Conservation (phyloP, 2,329 filamentous ascomycete species). For the Penicillium vulpinum region DNA sequence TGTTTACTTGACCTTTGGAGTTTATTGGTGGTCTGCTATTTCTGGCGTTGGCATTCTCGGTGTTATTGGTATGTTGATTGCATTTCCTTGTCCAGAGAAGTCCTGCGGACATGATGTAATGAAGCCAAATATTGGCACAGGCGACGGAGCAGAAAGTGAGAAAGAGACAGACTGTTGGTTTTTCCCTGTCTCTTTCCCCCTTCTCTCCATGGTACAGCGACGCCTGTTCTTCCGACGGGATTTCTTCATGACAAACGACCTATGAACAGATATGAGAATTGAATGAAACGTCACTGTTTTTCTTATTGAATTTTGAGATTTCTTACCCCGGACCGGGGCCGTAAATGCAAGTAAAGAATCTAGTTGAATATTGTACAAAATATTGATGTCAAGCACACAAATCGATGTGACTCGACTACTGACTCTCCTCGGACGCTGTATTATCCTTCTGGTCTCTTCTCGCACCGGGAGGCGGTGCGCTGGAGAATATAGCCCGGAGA, state of each 20-base stretch:
- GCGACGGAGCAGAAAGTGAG: slow-evolving; percentile 12
- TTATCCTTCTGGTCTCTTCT: slow-evolving; percentile 22
- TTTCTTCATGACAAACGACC: slow-evolving; percentile 24
- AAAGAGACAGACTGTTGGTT: not conserved
- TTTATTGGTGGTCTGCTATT: slow-evolving; percentile 11
- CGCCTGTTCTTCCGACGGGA: slow-evolving; percentile 20
- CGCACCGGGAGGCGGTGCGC: slow-evolving; percentile 32
- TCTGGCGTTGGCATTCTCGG: slow-evolving; percentile 26
- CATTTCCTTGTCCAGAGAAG: slow-evolving; percentile 16
- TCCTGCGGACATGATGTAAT: slow-evolving; percentile 24
- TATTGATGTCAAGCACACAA: not conserved
- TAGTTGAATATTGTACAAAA: slow-evolving; percentile 7
- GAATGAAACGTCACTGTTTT: slow-evolving; percentile 15
- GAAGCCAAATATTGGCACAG: slow-evolving; percentile 23
- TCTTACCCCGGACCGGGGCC: not conserved
- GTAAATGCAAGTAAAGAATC: slow-evolving; percentile 4
- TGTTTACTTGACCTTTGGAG: slow-evolving; percentile 12
- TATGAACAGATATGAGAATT: slow-evolving; percentile 29
- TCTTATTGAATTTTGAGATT: not conserved
- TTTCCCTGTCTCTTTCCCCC: slow-evolving; percentile 1
- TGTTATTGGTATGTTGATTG: slow-evolving; percentile 17
- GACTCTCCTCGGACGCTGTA: not conserved
- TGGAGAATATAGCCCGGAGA: slow-evolving; percentile 35
- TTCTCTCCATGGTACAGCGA: slow-evolving; percentile 20
- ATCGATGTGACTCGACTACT: not conserved